A percentile compares a stretch with the other conserved stretches of the same genome.
phyloP scores from a whole-genome alignment of 2,329 filamentous ascomycete species.

The Cladophialophora chaetospira region DNA sequence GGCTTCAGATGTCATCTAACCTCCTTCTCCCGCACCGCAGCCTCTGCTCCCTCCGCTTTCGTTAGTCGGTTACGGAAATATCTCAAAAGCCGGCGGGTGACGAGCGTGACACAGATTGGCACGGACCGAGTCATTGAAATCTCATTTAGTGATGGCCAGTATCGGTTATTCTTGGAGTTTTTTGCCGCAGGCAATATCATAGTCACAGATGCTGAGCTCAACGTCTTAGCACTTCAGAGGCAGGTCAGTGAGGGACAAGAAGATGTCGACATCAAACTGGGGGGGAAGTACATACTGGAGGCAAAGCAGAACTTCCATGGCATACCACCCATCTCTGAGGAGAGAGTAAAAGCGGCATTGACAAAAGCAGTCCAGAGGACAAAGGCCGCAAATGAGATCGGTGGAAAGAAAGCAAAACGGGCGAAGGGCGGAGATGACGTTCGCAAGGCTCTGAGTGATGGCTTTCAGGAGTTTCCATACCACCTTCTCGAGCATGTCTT shows the following conservation, averaged over 20 bases:
- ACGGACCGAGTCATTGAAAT: conserved; percentile 93
- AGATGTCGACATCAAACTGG: conserved; percentile 79
- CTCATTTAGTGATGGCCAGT: conserved; percentile 87
- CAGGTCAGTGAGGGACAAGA: conserved; percentile 78
- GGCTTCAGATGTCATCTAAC: conserved; percentile 96
- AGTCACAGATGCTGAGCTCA: conserved; percentile 80
- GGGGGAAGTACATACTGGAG: conserved; percentile 75
- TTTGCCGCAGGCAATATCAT: conserved; percentile 96
- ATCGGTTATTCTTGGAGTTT: conserved; percentile 88
- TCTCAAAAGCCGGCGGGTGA: conserved; percentile 82
- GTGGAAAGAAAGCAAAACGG: conserved; percentile 68
- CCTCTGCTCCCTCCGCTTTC: conserved; percentile 80
- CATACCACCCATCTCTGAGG: conserved; percentile 71
- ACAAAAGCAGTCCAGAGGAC: conserved; percentile 58
- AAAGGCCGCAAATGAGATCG: conserved; percentile 33
- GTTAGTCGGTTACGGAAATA: conserved; percentile 82
- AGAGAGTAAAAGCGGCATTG: conserved; percentile 70
- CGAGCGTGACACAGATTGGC: conserved; percentile 78
- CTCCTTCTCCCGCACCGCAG: conserved; percentile 83
- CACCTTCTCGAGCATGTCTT: conserved; percentile 86
- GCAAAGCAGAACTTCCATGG: conserved; percentile 82
- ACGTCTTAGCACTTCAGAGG: conserved; percentile 77
- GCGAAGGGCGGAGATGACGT: conserved; percentile 74
- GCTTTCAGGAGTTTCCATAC: conserved; percentile 86
- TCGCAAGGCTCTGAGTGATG: conserved; percentile 76